Evolutionary conservation across 2,329 filamentous ascomycete species (phyloP), one percentile per base, ranked within the genome.

Genomic region (Neofusicoccum kwambonambiense): DNA sequence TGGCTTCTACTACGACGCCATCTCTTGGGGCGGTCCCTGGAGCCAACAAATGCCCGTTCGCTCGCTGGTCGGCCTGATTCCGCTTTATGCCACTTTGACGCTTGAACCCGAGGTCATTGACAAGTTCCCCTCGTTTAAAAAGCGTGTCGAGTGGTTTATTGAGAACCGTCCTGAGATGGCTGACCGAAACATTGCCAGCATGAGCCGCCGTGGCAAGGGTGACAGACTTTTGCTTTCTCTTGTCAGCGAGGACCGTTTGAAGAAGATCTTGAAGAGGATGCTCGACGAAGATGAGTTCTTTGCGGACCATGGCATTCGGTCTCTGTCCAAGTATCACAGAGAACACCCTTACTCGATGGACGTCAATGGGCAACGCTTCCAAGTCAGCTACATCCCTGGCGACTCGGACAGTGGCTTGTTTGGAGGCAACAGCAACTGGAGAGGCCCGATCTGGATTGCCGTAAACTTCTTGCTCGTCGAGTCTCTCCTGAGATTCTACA

Each of bases 1-100:
- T 77, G 93, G 92, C 64, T 98, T 98, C 83, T 98, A 98, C 84
- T 98, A 98, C 75, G 94, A 98, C 79, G 94, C 94, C 31, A 98
- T 98, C 69, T 96, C 93, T 1, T 98, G 92, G 87, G 94, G 94
- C 57, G 93, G 93, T 8, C 93, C 93, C 7, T 96, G 90, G 89
- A 91, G 91, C 62, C 92, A 97, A 73, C 93, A 97, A 77, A 86
- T 98, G 73, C 93, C 92, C 1, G 92, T 98, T 61, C 86, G 93
- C 65, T 98, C 94, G 15, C 86, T 98, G 7, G 94, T 98, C 61
- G 94, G 95, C 11, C 82, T 98, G 65, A 98, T 98, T 68, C 94
- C 94, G 1, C 86, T 98, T 11, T 98, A 96, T 74, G 93, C 93
- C 6, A 96, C 93, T 2, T 82, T 96, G 67, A 98, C 95, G 0